These are phyloP conservation scores for Delphinella strobiligena DNA, from an alignment of 2,329 filamentous ascomycete species.

Conservation along the genomic window DNA sequence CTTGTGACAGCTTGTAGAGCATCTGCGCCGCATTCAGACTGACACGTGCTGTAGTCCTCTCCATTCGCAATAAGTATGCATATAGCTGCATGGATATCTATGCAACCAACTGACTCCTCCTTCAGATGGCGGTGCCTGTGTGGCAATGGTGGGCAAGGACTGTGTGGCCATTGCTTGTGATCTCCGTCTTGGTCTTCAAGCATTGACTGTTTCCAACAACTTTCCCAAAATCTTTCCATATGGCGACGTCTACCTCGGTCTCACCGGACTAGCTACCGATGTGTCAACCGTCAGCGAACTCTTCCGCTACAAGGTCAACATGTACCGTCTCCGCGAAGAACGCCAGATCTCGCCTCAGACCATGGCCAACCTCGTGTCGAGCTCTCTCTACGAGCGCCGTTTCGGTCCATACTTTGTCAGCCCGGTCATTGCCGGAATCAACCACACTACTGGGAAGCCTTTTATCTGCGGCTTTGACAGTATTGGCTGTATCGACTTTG, in stretches of 20 bases:
- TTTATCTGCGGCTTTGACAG: slow-evolving; percentile 99
- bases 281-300: slow-evolving; percentile 89
- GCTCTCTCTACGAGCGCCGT: slow-evolving; percentile 81
- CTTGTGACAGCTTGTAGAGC: slow-evolving; percentile 1
- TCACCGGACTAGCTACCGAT: slow-evolving; percentile 93
- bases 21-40: slow-evolving; percentile 14
- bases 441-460: slow-evolving; percentile 84
- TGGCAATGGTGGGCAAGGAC: slow-evolving; percentile 99
- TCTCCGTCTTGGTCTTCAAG: slow-evolving; percentile 90
- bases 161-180: slow-evolving; percentile 99
- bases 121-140: slow-evolving; percentile 79
- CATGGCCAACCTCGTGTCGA: slow-evolving; percentile 90
- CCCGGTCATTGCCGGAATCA: slow-evolving; percentile 88
- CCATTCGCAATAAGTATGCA: slow-evolving; percentile 88
- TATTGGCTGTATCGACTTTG: slow-evolving; percentile 98
- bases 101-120: slow-evolving; percentile 10
- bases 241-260: slow-evolving; percentile 86
- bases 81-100: slow-evolving; percentile 5
- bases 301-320: slow-evolving; percentile 99
- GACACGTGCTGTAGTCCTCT: slow-evolving; percentile 50
- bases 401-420: slow-evolving; percentile 96
- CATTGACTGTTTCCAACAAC: slow-evolving; percentile 97
- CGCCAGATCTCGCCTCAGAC: slow-evolving; percentile 89
- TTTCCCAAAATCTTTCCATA: slow-evolving; percentile 99
- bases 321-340: slow-evolving; percentile 98